Conservation (phyloP, 306 rosid genomes). For the Hippophae rhamnoides region DNA sequence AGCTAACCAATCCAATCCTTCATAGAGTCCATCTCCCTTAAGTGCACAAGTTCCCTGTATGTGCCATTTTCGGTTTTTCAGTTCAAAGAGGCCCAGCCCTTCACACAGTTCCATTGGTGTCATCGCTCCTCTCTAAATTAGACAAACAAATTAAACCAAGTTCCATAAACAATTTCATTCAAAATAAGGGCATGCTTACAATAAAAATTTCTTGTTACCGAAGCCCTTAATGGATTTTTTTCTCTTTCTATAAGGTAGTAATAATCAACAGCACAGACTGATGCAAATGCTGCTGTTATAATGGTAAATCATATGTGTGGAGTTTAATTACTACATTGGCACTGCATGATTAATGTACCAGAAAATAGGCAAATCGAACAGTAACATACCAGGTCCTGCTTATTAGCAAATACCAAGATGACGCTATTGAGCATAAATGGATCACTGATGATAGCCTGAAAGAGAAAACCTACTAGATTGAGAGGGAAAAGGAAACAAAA, state of each 20-base stretch:
- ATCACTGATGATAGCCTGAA: conserved; percentile 90
- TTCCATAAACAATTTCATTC: background rate
- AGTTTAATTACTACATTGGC: background rate
- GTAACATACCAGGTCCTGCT: conserved; percentile 84
- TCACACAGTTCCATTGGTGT: conserved; percentile 87
- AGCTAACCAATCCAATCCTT: conserved; percentile 93
- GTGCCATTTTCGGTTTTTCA: conserved; percentile 93
- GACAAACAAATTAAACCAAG: conserved; percentile 1
- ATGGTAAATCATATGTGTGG: too few species aligned
- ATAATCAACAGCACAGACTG: too few species aligned
- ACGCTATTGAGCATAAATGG: conserved; percentile 96
- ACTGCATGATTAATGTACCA: background rate
- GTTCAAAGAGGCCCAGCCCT: conserved; percentile 86
- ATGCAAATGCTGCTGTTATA: too few species aligned
- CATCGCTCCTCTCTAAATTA: conserved; percentile 81
- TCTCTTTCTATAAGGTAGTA: too few species aligned
- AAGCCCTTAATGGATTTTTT: too few species aligned
- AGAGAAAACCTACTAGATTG: conserved; percentile 17
- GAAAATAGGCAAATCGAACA: conserved; percentile 4
- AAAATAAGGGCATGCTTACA: background rate
- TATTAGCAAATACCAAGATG: conserved; percentile 92
- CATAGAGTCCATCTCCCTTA: conserved; percentile 90
- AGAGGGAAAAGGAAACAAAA: conserved; percentile 4
- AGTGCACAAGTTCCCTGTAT: conserved; percentile 90
- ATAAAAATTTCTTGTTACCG: background rate